A percentile compares a stretch with the other conserved stretches of the same genome.
Evolutionary conservation across 2,329 filamentous ascomycete genomes (phyloP).

Genomic region (Pseudogymnoascus sp.): DNA sequence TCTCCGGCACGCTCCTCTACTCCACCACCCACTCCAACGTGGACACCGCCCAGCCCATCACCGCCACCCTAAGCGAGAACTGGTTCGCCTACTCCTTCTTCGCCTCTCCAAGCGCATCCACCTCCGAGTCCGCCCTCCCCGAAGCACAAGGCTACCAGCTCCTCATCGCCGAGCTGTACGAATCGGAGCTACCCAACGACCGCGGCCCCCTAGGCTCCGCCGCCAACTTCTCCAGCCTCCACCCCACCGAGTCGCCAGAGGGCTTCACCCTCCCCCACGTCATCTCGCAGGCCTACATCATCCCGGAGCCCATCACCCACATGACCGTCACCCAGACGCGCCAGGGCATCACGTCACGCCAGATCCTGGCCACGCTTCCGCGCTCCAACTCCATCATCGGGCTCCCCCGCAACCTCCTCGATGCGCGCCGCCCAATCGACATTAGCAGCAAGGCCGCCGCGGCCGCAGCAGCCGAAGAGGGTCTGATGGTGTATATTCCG

Average conservation of each 20-base stretch:
- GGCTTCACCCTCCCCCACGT: constrained; percentile 60
- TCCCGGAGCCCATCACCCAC: constrained; percentile 68
- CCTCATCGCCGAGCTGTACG: constrained; percentile 80
- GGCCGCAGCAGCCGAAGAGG: constrained; percentile 72
- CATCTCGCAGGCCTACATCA: constrained; percentile 70
- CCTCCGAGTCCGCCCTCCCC: constrained; percentile 46
- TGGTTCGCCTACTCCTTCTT: constrained; percentile 87
- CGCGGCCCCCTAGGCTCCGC: constrained; percentile 67
- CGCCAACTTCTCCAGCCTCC: constrained; percentile 69
- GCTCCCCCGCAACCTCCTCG: constrained; percentile 70
- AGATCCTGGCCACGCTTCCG: constrained; percentile 72
- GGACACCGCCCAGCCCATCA: constrained; percentile 64
- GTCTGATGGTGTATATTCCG: constrained; percentile 67
- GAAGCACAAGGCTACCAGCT: constrained; percentile 77
- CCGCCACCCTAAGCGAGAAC: constrained; percentile 81
- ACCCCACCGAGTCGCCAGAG: constrained; percentile 50
- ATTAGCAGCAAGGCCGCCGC: constrained; percentile 65
- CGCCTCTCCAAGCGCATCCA: constrained; percentile 48
- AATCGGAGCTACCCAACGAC: constrained; percentile 75
- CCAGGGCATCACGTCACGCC: constrained; percentile 81
- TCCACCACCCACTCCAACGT: constrained; percentile 64
- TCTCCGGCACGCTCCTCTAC: constrained; percentile 74
- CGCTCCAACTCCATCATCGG: constrained; percentile 66
- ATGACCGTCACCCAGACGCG: constrained; percentile 81
- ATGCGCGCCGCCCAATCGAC: constrained; percentile 71